Conservation (phyloP, 1,284 basidiomycete species). For the Cutaneotrichosporon dermatis region DNA sequence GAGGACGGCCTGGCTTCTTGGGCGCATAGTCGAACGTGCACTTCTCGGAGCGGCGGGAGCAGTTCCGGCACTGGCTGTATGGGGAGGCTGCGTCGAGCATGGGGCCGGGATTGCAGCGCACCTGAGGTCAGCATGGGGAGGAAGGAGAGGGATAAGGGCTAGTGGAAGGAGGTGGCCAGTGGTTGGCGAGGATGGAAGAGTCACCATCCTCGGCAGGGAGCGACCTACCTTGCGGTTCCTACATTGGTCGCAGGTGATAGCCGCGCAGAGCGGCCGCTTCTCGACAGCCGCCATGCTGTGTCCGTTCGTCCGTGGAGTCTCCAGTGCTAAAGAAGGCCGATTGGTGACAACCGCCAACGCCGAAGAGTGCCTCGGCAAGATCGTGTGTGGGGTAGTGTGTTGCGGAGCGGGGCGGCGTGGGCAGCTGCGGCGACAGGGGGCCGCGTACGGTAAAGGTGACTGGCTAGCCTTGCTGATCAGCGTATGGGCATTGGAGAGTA, state of each 20-base stretch:
- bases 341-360: too few species aligned
- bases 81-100: not conserved
- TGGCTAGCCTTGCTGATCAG: too few species aligned
- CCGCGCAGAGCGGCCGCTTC: not conserved
- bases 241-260: constrained; percentile 10
- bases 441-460: too few species aligned
- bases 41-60: not conserved
- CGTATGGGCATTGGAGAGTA: too few species aligned
- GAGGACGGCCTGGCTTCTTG: constrained; percentile 19
- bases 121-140: not conserved
- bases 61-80: constrained; percentile 4
- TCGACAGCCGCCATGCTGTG: not conserved
- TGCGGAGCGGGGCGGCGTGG: too few species aligned
- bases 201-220: too few species aligned
- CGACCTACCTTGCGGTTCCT: constrained; percentile 1
- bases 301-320: too few species aligned
- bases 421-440: too few species aligned
- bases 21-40: constrained; percentile 17
- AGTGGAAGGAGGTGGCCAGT: too few species aligned
- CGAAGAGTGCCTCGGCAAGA: not conserved
- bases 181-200: too few species aligned
- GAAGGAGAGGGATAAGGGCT: too few species aligned
- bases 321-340: not conserved
- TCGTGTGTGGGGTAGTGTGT: too few species aligned
- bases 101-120: constrained; percentile 6